These are phyloP conservation scores for Lycium ferocissimum DNA, from an alignment of 257 asterid species.

Conservation along the genomic window DNA sequence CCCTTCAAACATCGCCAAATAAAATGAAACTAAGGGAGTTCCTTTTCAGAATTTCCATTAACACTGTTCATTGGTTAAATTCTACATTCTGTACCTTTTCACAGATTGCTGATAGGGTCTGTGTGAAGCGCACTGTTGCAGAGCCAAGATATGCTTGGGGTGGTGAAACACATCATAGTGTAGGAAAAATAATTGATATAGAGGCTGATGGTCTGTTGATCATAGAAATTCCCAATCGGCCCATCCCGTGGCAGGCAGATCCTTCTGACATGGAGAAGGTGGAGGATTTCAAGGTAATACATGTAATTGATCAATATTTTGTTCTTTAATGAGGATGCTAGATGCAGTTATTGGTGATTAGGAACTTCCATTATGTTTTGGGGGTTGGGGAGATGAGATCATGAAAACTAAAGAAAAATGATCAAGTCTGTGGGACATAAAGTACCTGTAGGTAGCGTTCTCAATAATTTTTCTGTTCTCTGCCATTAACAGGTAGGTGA, in stretches of 20 bases:
- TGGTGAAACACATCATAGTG: conserved; percentile 98
- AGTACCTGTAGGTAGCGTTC: not conserved
- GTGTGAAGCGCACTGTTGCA: conserved; percentile 98
- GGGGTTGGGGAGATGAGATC: conserved; percentile 15
- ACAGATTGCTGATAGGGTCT: conserved; percentile 94
- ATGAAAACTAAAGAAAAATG: not conserved
- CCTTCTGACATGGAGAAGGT: conserved; percentile 99
- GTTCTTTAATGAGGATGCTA: conserved; percentile 22
- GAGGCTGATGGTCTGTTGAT: conserved; percentile 96
- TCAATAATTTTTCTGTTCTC: not conserved
- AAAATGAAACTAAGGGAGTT: not conserved
- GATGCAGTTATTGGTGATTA: not conserved
- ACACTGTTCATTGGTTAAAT: conserved; percentile 32
- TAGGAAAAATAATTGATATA: conserved; percentile 89
- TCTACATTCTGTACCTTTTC: conserved; percentile 28
- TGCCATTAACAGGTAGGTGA: conserved; percentile 74
- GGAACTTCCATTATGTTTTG: conserved; percentile 14
- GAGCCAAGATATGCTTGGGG: conserved; percentile 99
- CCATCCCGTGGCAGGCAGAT: conserved; percentile 99
- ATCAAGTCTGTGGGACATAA: not conserved
- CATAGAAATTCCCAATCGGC: conserved; percentile 84
- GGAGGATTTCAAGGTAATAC: conserved; percentile 88
- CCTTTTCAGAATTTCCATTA: not conserved
- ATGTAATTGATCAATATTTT: not conserved
- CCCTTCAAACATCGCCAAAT: not conserved